Base-by-base conservation (phyloP, 495 filamentous ascomycete genomes). In the Neurospora cerealis region DNA sequence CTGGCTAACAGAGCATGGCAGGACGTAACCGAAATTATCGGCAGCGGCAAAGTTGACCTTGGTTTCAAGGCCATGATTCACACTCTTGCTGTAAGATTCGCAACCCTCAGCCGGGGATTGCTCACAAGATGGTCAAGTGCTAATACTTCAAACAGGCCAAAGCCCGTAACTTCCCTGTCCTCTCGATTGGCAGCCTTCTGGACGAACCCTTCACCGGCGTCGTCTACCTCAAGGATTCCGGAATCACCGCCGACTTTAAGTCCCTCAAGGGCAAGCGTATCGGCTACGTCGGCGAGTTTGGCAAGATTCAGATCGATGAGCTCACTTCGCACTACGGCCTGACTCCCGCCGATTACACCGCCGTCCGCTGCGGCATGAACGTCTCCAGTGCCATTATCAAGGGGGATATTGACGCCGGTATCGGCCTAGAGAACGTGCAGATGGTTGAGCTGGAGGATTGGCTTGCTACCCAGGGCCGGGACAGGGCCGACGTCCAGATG, bases 41-140 rank as follows among this genome's bases (percentile, higher is more conserved):
- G 90, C 48, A 89, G 87, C 75, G 88, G 88, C 73, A 91, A 91
- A 78, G 87, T 91, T 62, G 90, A 92, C 80, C 88, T 92, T 82
- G 90, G 89, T 42, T 91, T 92, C 86, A 92, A 92, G 80, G 90
- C 90, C 73, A 92, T 92, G 90, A 92, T 92, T 76, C 90, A 92
- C 78, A 91, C 90, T 36, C 85, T 92, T 72, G 89, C 89, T 62
- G 89, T 89, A 82, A 72, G 85, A 62, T 34, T 62, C 28, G 28
- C 28, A 19, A 34, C 28, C 28, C 54, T 62, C 54, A 62, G 79
- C 19, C 11, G 36, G 44, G 17, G n/a, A 34, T 37, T 42, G 40
- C 4, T 40, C 8, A 69, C 38, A 37, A 40, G 7, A 73, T 46
- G 8, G 66, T 71, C 8, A 4, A 15, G 62, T 39, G 40, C 74